These are phyloP conservation scores for Umbilicaria muhlenbergii DNA, from an alignment of 495 filamentous ascomycete genomes.

Conservation along the genomic window DNA sequence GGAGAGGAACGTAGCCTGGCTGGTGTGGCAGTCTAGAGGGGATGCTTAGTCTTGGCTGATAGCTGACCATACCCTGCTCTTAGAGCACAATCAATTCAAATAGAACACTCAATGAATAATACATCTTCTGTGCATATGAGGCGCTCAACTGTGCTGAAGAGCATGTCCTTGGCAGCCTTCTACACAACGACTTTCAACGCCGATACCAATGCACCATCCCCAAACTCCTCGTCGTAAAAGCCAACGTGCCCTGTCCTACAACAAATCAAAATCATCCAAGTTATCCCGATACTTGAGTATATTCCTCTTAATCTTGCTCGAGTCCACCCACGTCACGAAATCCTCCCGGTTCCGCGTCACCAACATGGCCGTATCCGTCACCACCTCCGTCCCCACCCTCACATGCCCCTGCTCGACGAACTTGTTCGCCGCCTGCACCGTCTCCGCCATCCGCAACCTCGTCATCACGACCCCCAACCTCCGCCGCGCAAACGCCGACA, in stretches of 20 bases:
- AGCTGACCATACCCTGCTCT: too few species aligned
- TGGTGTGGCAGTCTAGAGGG: too few species aligned
- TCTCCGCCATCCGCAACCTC: slow-evolving; percentile 75
- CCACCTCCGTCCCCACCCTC: slow-evolving; percentile 76
- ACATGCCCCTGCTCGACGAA: slow-evolving; percentile 95
- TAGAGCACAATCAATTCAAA: too few species aligned
- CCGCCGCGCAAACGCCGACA: slow-evolving; percentile 66
- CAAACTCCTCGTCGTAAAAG: too few species aligned
- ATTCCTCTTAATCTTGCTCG: slow-evolving; percentile 90
- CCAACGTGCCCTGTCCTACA: slow-evolving; percentile 26
- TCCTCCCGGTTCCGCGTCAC: slow-evolving; percentile 72
- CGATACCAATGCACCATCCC: too few species aligned
- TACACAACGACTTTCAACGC: too few species aligned
- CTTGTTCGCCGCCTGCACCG: slow-evolving; percentile 61
- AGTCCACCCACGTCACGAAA: slow-evolving; percentile 92
- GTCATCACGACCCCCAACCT: slow-evolving; percentile 80
- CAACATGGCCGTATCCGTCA: slow-evolving; percentile 56
- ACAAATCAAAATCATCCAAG: slow-evolving; percentile 89
- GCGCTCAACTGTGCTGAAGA: too few species aligned
- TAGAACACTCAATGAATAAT: too few species aligned
- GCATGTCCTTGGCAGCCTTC: too few species aligned
- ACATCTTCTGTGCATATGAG: too few species aligned
- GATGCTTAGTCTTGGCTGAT: too few species aligned
- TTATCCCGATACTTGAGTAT: slow-evolving; percentile 89
- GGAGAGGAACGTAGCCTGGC: too few species aligned